Base-by-base conservation (phyloP, 345 rosid species). In the Euphorbia peplus region DNA sequence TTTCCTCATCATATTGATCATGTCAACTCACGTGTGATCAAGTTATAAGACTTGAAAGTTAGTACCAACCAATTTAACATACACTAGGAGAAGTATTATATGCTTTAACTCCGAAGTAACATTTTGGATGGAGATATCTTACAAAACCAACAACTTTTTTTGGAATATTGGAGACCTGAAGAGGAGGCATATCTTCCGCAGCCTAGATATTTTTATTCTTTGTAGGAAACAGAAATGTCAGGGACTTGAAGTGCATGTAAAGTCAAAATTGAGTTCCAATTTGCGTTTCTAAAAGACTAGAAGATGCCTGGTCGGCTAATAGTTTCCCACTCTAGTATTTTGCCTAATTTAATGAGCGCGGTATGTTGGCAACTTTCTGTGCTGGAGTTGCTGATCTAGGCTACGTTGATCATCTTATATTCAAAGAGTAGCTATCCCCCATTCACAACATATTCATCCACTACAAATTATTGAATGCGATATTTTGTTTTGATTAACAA, bases 181-280 rank as follows among this genome's bases (percentile, higher is more conserved):
- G 9, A 21, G 57, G 4, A 53, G 28, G 25, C 13, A 21, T 21
- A 22, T 21, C 28, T 53, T 53, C 30, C 12, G 26, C 32, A 47
- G 29, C 26, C 8, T 15, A 19, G 22, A 18, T 30, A 18, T 59
- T 8, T 32, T 24, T 22, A 63, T 44, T 42, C 67, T 29, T 25
- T 9, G 12, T 2, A n/a, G 30, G 11, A 62, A 1, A 62, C 1
- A 64, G 24, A 63, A 46, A 63, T 63, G 16, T 48, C 21, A 48
- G 15, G 55, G 57, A 64, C 39, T 41, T 64, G 26, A 64, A 64
- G 30, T 63, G 57, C 57, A 48, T 30, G 19, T 51, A 7, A 51
- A 66, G 44, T 53, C 66, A 44, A 41, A 50, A 24, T n/a, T 29
- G 58, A 64, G 25, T 46, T 26, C 56, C 57, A 9, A 26, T 41